Percentiles rank a stretch among this genome's conserved stretches.
Evolutionary conservation across 2,329 filamentous ascomycete genomes (phyloP).

Genomic region (Pestalotiopsis sp.): DNA sequence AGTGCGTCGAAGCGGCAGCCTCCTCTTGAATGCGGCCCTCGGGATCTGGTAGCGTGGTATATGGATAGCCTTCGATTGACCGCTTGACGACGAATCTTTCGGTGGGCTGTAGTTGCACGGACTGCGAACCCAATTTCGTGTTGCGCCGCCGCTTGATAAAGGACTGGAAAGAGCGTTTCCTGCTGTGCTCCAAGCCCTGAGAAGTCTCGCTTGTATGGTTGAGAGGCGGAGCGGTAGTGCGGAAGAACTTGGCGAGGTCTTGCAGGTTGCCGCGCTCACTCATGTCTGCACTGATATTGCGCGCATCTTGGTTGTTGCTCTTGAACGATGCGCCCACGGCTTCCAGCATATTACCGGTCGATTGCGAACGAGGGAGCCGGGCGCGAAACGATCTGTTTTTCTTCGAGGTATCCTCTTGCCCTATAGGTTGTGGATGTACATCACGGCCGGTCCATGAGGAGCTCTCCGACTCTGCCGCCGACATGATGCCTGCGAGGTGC

Average conservation of each 20-base stretch:
- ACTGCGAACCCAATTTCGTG: background rate
- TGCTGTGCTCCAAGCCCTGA: background rate
- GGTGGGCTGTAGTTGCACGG: constrained; percentile 17
- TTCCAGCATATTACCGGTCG: constrained; percentile 28
- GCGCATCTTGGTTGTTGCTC: constrained; percentile 13
- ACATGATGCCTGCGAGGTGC: constrained; percentile 1
- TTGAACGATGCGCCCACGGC: constrained; percentile 7
- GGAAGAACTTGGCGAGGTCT: constrained; percentile 23
- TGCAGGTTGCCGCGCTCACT: constrained; percentile 17
- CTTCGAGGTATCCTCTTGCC: constrained; percentile 1
- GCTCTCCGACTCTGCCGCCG: background rate
- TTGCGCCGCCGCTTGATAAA: constrained; percentile 10
- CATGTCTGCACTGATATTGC: constrained; percentile 19
- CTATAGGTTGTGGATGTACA: background rate
- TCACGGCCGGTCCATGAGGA: background rate
- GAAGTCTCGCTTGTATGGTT: constrained; percentile 19
- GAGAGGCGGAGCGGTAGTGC: constrained; percentile 25
- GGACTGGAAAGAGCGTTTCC: constrained; percentile 23
- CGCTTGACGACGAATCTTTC: constrained; percentile 19
- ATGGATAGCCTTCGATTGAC: constrained; percentile 19
- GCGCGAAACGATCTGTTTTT: constrained; percentile 14
- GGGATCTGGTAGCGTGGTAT: constrained; percentile 21
- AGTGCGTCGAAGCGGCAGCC: constrained; percentile 24
- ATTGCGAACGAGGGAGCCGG: constrained; percentile 27
- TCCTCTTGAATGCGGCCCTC: constrained; percentile 8